phyloP scores from a whole-genome alignment of 176 grass and related monocot genomes.

The Oryza rufipogon region DNA sequence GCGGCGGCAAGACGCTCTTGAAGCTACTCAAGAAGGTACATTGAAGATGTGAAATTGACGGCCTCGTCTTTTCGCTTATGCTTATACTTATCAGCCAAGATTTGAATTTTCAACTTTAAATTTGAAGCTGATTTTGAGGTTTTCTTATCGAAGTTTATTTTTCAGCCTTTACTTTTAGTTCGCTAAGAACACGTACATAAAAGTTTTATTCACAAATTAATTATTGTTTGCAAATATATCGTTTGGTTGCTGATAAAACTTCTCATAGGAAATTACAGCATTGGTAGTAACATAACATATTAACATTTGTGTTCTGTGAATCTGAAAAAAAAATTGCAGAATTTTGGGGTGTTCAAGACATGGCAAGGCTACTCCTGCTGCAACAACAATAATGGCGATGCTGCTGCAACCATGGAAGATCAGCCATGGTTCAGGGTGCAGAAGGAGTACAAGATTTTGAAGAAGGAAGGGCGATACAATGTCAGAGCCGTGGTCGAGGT shows the following conservation, averaged over 20 bases:
- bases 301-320: neutral
- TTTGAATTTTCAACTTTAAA: no score
- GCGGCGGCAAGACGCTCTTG: slow-evolving; percentile 52
- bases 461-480: slow-evolving; percentile 29
- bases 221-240: no score
- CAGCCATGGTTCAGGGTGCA: slow-evolving; percentile 68
- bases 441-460: slow-evolving; percentile 30
- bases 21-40: slow-evolving; percentile 67
- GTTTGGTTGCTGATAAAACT: neutral
- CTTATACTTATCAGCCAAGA: no score
- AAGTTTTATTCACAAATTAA: no score
- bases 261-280: neutral
- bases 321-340: slow-evolving; percentile 28
- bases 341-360: slow-evolving; percentile 41
- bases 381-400: neutral
- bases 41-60: no score
- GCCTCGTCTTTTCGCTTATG: no score
- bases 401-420: neutral
- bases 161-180: no score
- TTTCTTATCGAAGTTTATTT: no score
- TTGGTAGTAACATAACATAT: neutral
- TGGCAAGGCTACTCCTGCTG: slow-evolving; percentile 40
- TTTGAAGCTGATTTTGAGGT: no score
- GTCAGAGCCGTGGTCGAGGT: slow-evolving; percentile 1
- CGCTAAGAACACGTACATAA: no score